Percentiles rank a stretch among this genome's conserved stretches.
Conservation (phyloP, 306 rosid genomes). For the Biancaea sappan region DNA sequence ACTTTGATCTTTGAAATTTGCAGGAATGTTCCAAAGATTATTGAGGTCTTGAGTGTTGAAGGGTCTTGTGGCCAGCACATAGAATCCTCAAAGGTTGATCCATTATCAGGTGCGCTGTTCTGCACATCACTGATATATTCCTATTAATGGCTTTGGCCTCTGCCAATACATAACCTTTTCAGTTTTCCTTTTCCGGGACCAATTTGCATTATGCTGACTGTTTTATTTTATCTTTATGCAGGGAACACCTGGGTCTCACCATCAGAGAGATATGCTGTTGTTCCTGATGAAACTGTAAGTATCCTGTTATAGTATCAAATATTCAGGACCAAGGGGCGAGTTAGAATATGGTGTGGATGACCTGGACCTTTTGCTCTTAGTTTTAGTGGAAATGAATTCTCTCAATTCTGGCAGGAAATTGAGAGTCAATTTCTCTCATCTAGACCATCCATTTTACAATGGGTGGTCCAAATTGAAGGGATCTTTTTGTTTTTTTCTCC, state of each 20-base stretch:
- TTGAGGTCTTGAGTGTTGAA: conserved; percentile 87
- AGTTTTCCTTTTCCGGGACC: not conserved
- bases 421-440: too few species aligned
- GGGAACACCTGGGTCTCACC: conserved; percentile 73
- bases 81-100: conserved; percentile 67
- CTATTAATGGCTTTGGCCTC: not conserved
- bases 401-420: too few species aligned
- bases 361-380: conserved; percentile 9
- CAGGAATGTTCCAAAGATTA: conserved; percentile 80
- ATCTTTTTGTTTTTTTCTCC: too few species aligned
- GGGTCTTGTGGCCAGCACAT: conserved; percentile 79
- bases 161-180: conserved; percentile 1
- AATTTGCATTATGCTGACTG: conserved; percentile 5
- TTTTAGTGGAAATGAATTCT: too few species aligned
- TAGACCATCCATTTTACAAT: too few species aligned
- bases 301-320: conserved; percentile 2
- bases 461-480: too few species aligned
- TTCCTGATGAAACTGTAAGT: conserved; percentile 94
- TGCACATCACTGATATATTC: conserved; percentile 12
- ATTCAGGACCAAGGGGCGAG: conserved; percentile 1
- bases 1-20: conserved; percentile 32
- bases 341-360: not conserved
- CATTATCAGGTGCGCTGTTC: conserved; percentile 65
- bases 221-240: conserved; percentile 30
- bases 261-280: conserved; percentile 88